A percentile compares a stretch with the other conserved stretches of the same genome.
phyloP scores from a whole-genome alignment of 2,329 filamentous ascomycete species.

The Verticillium nonalfalfae region DNA sequence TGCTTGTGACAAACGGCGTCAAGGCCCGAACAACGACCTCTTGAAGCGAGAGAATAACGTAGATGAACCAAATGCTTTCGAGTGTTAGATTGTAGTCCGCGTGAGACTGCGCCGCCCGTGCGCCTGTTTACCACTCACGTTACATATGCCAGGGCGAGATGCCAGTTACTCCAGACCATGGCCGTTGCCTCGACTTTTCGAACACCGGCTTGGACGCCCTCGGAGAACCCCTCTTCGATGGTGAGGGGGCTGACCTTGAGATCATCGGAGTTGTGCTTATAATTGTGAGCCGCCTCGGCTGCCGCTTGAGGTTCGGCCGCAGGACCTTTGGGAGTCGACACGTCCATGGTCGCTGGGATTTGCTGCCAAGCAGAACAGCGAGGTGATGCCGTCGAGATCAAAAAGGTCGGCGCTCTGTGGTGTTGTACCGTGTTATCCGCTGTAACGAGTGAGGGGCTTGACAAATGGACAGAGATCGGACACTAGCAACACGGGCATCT shows the following conservation, averaged over 20 bases:
- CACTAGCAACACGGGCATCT: neutral
- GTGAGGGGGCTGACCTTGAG: neutral
- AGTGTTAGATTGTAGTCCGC: too few relatives aligned
- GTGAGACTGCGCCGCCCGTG: too few relatives aligned
- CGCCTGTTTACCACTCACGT: slow-evolving; percentile 24
- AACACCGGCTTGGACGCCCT: slow-evolving; percentile 35
- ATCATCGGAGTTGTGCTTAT: slow-evolving; percentile 17
- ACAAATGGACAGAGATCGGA: neutral
- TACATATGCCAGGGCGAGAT: slow-evolving; percentile 34
- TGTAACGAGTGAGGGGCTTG: neutral
- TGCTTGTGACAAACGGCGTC: slow-evolving; percentile 41
- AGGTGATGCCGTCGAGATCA: neutral
- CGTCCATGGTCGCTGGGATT: neutral
- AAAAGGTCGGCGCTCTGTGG: neutral
- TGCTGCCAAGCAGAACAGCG: too few relatives aligned
- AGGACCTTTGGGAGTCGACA: neutral
- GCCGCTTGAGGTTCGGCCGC: neutral
- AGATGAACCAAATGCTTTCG: slow-evolving; percentile 29
- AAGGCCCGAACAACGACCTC: slow-evolving; percentile 31
- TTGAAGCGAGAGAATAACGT: slow-evolving; percentile 29
- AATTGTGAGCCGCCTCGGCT: neutral
- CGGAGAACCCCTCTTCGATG: slow-evolving; percentile 19
- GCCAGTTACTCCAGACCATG: slow-evolving; percentile 31
- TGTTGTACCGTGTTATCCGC: neutral
- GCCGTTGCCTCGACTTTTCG: slow-evolving; percentile 41